These are phyloP conservation scores for Arabidopsis hybrid DNA, from an alignment of 441 rosid species.

Conservation along the genomic window DNA sequence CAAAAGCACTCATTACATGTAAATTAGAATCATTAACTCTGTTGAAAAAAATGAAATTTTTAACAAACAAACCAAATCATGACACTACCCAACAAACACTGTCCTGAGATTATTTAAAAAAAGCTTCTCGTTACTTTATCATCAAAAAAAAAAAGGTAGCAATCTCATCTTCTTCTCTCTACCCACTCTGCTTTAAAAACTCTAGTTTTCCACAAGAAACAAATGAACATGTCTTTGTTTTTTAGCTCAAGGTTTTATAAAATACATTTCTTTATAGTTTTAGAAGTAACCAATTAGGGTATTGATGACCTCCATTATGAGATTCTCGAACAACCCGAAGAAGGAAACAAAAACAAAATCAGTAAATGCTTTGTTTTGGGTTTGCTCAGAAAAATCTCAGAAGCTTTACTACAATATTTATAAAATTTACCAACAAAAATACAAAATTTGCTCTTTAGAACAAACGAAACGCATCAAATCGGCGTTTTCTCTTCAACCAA, in stretches of 20 bases:
- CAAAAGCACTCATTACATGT: slow-evolving; percentile 44
- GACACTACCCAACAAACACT: slow-evolving; percentile 49
- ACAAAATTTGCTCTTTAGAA: not conserved
- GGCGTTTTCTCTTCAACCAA: slow-evolving; percentile 21
- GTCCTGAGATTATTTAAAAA: slow-evolving; percentile 36
- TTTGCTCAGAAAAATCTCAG: slow-evolving; percentile 32
- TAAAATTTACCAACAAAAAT: not conserved
- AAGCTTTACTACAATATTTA: not conserved
- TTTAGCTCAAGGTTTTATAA: not conserved
- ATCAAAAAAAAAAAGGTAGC: slow-evolving; percentile 47
- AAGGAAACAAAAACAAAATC: not conserved
- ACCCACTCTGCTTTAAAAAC: slow-evolving; percentile 39
- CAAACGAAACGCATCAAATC: not conserved
- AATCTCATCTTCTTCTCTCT: slow-evolving; percentile 38
- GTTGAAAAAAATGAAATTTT: slow-evolving; percentile 25
- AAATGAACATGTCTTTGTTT: slow-evolving; percentile 22
- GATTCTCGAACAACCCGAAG: slow-evolving; percentile 34
- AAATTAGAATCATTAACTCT: slow-evolving; percentile 48
- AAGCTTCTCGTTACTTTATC: slow-evolving; percentile 37
- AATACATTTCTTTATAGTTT: not conserved
- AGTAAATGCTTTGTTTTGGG: slow-evolving; percentile 36
- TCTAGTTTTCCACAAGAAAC: slow-evolving; percentile 39
- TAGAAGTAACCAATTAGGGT: not conserved
- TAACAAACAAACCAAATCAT: slow-evolving; percentile 58
- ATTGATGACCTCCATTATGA: slow-evolving; percentile 25